A percentile compares a stretch with the other conserved stretches of the same genome.
Conservation (phyloP, 2,329 filamentous ascomycete species). For the Pyrenophora graminea region DNA sequence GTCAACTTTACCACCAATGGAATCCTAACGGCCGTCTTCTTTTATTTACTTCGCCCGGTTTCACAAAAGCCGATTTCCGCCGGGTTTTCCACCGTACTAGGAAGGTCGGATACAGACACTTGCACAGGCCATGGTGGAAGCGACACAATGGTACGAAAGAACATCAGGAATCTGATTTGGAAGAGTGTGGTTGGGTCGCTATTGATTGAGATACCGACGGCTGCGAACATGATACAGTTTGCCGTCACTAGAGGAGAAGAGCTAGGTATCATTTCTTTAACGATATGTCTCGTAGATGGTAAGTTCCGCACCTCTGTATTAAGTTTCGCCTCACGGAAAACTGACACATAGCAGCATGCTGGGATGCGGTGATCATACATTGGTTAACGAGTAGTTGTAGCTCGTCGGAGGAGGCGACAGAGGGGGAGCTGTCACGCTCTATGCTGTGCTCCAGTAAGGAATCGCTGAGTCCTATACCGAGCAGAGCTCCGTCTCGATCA, state of each 20-base stretch:
- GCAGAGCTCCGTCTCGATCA: neutral
- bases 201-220: constrained; percentile 43
- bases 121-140: neutral
- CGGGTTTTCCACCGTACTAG: neutral
- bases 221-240: constrained; percentile 44
- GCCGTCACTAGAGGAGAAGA: constrained; percentile 37
- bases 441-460: neutral
- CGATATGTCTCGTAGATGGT: constrained; percentile 47
- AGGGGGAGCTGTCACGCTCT: constrained; percentile 9
- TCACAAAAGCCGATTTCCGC: constrained; percentile 2
- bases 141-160: constrained; percentile 21
- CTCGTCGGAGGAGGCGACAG: constrained; percentile 10
- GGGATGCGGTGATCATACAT: constrained; percentile 23
- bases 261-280: constrained; percentile 46
- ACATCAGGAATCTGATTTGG: constrained; percentile 28
- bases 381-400: constrained; percentile 23
- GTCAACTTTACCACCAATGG: constrained; percentile 45
- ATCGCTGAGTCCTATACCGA: neutral
- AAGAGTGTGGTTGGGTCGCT: constrained; percentile 39
- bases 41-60: constrained; percentile 39
- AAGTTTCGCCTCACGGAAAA: too few species aligned
- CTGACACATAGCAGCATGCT: constrained; percentile 16
- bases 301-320: constrained; percentile 1
- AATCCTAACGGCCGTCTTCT: constrained; percentile 43
- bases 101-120: neutral